Evolutionary conservation across 306 rosid species (phyloP).

Genomic region (Prunus mira): DNA sequence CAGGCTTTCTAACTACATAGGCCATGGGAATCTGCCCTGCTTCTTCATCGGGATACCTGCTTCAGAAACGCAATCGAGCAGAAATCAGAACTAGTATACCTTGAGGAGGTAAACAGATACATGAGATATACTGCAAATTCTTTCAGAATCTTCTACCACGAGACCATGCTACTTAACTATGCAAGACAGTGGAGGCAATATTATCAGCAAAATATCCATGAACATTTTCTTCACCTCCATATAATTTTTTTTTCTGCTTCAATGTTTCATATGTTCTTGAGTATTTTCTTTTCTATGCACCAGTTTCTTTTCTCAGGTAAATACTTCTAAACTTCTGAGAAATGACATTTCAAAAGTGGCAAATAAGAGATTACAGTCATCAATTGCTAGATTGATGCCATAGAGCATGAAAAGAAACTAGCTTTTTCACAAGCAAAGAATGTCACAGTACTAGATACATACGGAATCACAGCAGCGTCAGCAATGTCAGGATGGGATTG

Average conservation of each 20-base stretch:
- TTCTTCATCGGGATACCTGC: constrained; percentile 84
- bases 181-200: neutral
- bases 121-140: neutral
- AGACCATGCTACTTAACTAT: neutral
- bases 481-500: constrained; percentile 61
- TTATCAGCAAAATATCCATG: neutral
- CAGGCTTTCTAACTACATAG: constrained; percentile 75
- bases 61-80: neutral
- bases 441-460: constrained; percentile 18
- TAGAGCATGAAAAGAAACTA: constrained; percentile 3
- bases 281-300: neutral
- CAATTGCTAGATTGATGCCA: neutral
- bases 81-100: neutral
- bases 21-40: constrained; percentile 94
- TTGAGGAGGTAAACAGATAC: neutral
- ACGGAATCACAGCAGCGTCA: constrained; percentile 92
- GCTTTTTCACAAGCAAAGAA: neutral
- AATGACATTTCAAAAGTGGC: neutral
- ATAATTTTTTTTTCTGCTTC: no score
- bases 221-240: no score
- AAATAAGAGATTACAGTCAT: neutral
- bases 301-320: neutral
- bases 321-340: neutral
- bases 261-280: no score
- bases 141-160: neutral